Conservation (phyloP, 2,329 filamentous ascomycete genomes). For the Colletotrichum camelliae region DNA sequence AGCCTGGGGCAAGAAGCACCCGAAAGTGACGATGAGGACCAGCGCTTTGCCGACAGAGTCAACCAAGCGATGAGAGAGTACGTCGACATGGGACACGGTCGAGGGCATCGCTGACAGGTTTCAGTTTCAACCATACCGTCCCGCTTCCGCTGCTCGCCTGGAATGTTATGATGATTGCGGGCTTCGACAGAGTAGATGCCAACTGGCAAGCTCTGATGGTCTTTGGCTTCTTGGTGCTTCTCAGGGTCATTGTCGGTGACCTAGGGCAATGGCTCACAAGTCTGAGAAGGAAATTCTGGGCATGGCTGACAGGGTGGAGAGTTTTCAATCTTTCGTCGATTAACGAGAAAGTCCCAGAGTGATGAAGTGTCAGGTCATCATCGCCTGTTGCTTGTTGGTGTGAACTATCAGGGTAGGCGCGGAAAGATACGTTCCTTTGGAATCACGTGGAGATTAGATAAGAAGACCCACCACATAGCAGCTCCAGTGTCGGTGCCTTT, state of each 20-base stretch:
- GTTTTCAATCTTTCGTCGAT: neutral
- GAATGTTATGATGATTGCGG: rapidly evolving
- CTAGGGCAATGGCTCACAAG: neutral
- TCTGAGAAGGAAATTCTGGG: neutral
- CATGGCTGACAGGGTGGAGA: neutral
- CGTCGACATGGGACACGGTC: neutral
- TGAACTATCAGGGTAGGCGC: neutral
- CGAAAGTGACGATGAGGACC: neutral
- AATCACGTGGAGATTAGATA: neutral
- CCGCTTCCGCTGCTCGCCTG: neutral
- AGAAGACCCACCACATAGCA: neutral
- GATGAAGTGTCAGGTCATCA: neutral
- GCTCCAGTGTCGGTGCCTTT: neutral
- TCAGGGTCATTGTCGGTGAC: neutral
- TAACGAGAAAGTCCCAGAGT: neutral
- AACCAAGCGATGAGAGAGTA: neutral
- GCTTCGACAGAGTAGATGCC: neutral
- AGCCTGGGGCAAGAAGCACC: neutral
- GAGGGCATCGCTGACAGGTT: rapidly evolving
- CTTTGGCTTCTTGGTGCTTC: neutral
- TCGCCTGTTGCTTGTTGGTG: neutral
- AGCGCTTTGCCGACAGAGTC: neutral
- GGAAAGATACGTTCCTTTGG: neutral
- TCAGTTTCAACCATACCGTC: neutral
- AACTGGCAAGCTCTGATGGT: neutral